A percentile compares a stretch with the other conserved stretches of the same genome.
Conservation (phyloP, 2,329 filamentous ascomycete species). For the Penicillium aurantiogriseum region DNA sequence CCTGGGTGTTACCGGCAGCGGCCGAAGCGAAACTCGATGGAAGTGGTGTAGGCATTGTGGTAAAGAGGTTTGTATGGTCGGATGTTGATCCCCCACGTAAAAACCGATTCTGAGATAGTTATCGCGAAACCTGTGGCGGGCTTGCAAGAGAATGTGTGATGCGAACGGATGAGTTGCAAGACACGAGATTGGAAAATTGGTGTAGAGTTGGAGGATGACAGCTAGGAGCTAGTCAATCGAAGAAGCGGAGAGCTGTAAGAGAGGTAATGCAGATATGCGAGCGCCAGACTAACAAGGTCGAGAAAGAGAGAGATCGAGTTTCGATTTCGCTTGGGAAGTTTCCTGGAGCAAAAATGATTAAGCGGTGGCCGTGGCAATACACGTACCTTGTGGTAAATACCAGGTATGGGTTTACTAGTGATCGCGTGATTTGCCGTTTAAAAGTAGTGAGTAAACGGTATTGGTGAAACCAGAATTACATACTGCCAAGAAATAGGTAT, state of each 20-base stretch:
- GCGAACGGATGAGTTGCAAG: conserved; percentile 28
- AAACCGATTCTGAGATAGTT: conserved; percentile 19
- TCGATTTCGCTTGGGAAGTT: conserved; percentile 30
- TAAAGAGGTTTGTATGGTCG: conserved; percentile 22
- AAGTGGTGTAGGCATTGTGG: conserved; percentile 68
- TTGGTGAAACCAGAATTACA: conserved; percentile 10
- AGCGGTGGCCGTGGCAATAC: conserved; percentile 34
- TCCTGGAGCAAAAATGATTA: conserved; percentile 31
- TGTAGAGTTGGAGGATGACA: conserved; percentile 13
- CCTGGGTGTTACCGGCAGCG: conserved; percentile 69
- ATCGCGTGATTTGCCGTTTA: conserved; percentile 15
- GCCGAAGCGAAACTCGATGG: conserved; percentile 82
- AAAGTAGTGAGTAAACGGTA: not conserved
- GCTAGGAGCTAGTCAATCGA: conserved; percentile 25
- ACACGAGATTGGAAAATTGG: conserved; percentile 17
- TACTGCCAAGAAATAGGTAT: conserved; percentile 11
- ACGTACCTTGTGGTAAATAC: conserved; percentile 16
- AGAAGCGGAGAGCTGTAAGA: conserved; percentile 15
- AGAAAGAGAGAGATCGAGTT: conserved; percentile 33
- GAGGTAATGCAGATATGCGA: conserved; percentile 28
- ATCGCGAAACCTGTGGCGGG: conserved; percentile 29
- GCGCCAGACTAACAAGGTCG: conserved; percentile 33
- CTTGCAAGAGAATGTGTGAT: conserved; percentile 20
- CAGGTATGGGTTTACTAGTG: conserved; percentile 12
- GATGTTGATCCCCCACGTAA: conserved; percentile 27